Conservation (phyloP, 495 filamentous ascomycete species). For the Aspergillus campestris region DNA sequence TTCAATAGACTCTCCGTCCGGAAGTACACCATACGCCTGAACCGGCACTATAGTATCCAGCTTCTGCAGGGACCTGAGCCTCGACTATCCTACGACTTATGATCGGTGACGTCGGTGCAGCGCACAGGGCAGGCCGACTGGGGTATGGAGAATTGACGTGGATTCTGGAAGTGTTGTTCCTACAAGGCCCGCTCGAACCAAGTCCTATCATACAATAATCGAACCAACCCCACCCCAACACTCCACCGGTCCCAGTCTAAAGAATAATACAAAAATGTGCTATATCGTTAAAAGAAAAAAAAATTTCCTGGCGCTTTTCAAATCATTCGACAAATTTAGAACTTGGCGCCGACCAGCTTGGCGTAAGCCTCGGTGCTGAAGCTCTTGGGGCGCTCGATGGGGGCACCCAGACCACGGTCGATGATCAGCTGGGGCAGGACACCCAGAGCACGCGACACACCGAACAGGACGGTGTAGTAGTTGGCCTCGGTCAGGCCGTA, state of each 20-base stretch:
- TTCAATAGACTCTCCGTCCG: no score
- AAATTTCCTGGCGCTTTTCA: conserved; percentile 6
- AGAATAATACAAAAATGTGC: conserved; percentile 19
- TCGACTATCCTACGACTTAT: no score
- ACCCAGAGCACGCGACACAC: conserved; percentile 95
- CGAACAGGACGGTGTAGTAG: conserved; percentile 99
- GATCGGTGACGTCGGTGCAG: no score
- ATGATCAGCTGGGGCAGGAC: conserved; percentile 99
- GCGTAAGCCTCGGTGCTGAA: conserved; percentile 96
- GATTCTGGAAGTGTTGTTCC: conserved; percentile 29
- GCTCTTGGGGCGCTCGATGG: conserved; percentile 74
- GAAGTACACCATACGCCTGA: no score
- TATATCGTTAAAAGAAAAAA: conserved; percentile 10
- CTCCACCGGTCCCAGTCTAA: conserved; percentile 26
- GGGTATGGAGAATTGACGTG: conserved; percentile 11
- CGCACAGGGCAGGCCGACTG: no score
- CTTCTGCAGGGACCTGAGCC: no score
- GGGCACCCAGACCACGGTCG: conserved; percentile 84
- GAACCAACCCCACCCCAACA: conserved; percentile 24
- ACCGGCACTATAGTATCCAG: no score
- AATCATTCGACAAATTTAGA: conserved; percentile 49
- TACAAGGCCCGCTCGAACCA: conserved; percentile 41
- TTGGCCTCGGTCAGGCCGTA: conserved; percentile 97
- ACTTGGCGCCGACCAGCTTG: conserved; percentile 82
- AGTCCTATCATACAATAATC: conserved; percentile 42